phyloP scores from a whole-genome alignment of 306 rosid genomes.

The Glycine latifolia region DNA sequence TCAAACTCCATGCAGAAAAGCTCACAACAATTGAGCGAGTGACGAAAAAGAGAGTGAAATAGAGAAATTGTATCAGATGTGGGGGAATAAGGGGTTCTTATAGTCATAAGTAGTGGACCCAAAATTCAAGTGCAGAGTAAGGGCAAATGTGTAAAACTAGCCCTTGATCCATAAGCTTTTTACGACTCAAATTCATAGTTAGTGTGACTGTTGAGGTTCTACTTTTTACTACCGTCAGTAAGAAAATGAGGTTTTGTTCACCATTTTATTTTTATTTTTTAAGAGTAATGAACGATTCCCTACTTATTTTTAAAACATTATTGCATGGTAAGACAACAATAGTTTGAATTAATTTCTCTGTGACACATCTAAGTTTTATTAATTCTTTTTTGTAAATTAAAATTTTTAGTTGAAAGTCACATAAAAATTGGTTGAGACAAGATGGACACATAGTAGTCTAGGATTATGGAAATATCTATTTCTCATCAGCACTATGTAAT shows the following conservation, averaged over 20 bases:
- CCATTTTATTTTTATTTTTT: no score
- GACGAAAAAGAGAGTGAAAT: neutral
- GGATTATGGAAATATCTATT: neutral
- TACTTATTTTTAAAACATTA: neutral
- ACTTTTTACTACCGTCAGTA: neutral
- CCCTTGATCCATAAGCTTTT: conserved; percentile 28
- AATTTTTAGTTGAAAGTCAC: neutral
- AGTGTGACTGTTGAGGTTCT: conserved; percentile 56
- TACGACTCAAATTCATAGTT: conserved; percentile 45
- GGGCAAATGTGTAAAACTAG: conserved; percentile 22
- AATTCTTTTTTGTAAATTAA: neutral
- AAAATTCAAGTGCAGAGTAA: neutral
- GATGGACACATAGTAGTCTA: neutral
- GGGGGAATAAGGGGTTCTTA: neutral
- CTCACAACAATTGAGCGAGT: neutral
- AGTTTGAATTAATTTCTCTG: no score
- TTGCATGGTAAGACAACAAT: neutral
- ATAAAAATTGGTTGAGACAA: neutral
- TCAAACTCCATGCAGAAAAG: conserved; percentile 1
- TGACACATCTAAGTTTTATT: neutral
- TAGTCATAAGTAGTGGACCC: neutral
- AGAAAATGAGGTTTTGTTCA: neutral
- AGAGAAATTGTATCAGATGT: neutral
- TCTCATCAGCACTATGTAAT: no score
- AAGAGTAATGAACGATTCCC: neutral